Evolutionary conservation across 75 land plant genomes (phyloP).

Genomic region (Chamaecyparis obtusa): DNA sequence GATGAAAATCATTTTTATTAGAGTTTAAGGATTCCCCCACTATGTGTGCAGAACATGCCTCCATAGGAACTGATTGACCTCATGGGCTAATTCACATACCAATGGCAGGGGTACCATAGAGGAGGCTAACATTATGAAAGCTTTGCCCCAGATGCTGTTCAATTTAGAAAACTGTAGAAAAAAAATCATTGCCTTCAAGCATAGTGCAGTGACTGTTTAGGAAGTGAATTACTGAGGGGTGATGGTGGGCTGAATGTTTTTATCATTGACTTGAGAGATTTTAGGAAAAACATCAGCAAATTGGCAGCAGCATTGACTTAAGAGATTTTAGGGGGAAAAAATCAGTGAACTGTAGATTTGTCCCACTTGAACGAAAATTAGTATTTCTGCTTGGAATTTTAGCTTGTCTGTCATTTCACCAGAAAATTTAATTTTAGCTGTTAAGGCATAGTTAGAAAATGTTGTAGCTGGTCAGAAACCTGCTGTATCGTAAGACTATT

Average conservation of each 20-base stretch:
- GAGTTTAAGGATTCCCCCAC: neutral
- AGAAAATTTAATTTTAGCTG: neutral
- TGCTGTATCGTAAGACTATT: neutral
- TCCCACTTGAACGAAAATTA: too few species aligned
- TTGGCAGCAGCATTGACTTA: neutral
- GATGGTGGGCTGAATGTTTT: neutral
- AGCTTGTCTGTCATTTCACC: too few species aligned
- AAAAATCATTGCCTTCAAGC: neutral
- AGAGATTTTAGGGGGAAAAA: too few species aligned
- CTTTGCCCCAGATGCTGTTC: neutral
- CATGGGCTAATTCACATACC: neutral
- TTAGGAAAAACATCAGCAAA: neutral
- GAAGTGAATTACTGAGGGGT: neutral
- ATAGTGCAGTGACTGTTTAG: neutral
- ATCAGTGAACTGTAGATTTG: too few species aligned
- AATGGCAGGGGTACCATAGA: neutral
- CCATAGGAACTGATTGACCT: neutral
- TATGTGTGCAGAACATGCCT: neutral
- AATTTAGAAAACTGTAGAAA: neutral
- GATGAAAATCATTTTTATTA: neutral
- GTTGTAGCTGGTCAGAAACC: neutral
- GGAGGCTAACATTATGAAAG: neutral
- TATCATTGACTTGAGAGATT: neutral
- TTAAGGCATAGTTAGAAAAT: neutral
- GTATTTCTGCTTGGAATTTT: too few species aligned